Evolutionary conservation across 371 early-diverging fungal genomes (phyloP).

Genomic region (Rhizopus stolonifer): DNA sequence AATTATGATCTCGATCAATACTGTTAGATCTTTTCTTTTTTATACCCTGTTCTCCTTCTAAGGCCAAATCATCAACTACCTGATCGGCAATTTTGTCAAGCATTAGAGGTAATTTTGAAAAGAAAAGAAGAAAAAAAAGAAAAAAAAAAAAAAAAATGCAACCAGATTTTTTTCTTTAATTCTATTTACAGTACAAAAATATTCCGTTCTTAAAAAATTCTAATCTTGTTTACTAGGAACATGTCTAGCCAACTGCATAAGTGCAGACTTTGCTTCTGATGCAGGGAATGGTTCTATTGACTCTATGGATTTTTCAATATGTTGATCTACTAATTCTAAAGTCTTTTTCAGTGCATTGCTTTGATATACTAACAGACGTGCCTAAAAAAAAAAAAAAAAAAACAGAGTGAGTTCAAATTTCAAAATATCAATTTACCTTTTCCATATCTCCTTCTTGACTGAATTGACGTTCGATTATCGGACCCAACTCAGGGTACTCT

Average conservation of each 20-base stretch:
- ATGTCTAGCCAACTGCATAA: constrained; percentile 61
- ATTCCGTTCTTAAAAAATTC: neutral
- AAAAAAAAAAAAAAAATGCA: constrained; percentile 4
- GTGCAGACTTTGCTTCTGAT: constrained; percentile 67
- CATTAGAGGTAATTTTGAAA: neutral
- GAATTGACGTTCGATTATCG: constrained; percentile 85
- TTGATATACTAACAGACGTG: constrained; percentile 68
- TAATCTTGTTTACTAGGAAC: constrained; percentile 35
- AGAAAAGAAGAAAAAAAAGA: neutral
- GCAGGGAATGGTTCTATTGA: constrained; percentile 62
- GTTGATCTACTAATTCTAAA: constrained; percentile 50
- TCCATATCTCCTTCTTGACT: constrained; percentile 61
- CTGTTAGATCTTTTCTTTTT: no score
- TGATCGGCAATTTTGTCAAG: constrained; percentile 6
- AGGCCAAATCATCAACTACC: constrained; percentile 10
- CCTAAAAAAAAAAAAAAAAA: constrained; percentile 29
- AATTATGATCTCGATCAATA: no score
- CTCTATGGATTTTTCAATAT: constrained; percentile 58
- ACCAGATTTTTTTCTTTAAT: neutral
- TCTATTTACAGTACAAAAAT: constrained; percentile 5
- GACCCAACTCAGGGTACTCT: constrained; percentile 79
- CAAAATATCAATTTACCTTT: constrained; percentile 29
- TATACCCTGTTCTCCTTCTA: constrained; percentile 23
- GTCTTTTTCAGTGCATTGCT: constrained; percentile 72
- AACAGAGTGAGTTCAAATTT: neutral